Conservation (phyloP, 148 eudicot genomes). For the Arbutus unedo region DNA sequence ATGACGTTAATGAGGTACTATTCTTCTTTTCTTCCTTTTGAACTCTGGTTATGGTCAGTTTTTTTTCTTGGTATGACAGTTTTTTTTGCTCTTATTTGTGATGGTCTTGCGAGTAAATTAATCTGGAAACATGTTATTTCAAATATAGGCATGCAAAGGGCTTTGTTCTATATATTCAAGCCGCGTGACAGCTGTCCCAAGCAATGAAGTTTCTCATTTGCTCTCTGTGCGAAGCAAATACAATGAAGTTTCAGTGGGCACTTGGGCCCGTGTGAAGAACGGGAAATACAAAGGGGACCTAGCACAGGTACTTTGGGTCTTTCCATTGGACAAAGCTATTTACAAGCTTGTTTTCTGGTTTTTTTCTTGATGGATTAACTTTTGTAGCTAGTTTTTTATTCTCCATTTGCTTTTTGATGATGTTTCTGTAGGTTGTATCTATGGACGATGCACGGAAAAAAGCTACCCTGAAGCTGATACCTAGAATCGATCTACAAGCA, state of each 20-base stretch:
- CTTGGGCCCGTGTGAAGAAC: slow-evolving; percentile 90
- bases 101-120: not conserved
- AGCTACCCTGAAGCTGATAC: slow-evolving; percentile 90
- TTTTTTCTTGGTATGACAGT: not conserved
- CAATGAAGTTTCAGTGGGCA: slow-evolving; percentile 58
- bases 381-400: slow-evolving; percentile 10
- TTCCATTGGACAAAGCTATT: not conserved
- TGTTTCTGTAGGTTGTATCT: slow-evolving; percentile 56
- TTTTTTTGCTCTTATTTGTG: not conserved
- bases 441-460: slow-evolving; percentile 61
- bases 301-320: slow-evolving; percentile 58
- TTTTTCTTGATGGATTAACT: not conserved
- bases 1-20: slow-evolving; percentile 70
- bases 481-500: slow-evolving; percentile 85
- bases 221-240: slow-evolving; percentile 57
- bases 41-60: not conserved
- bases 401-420: not conserved
- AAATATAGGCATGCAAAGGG: slow-evolving; percentile 78
- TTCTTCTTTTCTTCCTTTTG: not conserved
- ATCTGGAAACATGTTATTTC: not conserved
- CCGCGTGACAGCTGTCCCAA: slow-evolving; percentile 54
- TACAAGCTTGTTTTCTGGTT: slow-evolving; percentile 9
- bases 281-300: slow-evolving; percentile 90
- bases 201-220: slow-evolving; percentile 62
- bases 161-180: slow-evolving; percentile 65